These are phyloP conservation scores for Colletotrichum navitas DNA, from an alignment of 2,329 filamentous ascomycete species.

Conservation along the genomic window DNA sequence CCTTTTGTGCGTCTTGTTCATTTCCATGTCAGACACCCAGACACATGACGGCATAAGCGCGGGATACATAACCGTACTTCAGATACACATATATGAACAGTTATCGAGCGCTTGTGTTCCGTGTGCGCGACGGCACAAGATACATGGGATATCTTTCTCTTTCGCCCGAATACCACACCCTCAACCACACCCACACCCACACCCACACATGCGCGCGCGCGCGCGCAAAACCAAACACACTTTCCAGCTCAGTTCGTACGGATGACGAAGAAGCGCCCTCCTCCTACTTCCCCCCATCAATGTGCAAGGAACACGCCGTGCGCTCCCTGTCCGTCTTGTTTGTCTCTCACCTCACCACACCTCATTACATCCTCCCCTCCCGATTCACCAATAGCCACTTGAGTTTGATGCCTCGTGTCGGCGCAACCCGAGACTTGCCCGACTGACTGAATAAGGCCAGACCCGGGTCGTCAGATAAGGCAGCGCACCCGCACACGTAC, in stretches of 20 bases:
- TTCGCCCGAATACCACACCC: neutral
- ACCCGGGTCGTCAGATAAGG: conserved; percentile 8
- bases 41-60: neutral
- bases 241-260: neutral
- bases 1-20: conserved; percentile 18
- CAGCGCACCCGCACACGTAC: neutral
- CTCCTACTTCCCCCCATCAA: neutral
- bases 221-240: neutral
- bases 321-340: conserved; percentile 16
- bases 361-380: conserved; percentile 5
- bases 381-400: conserved; percentile 22
- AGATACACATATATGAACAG: conserved; percentile 4
- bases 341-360: conserved; percentile 34
- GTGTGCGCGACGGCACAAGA: neutral
- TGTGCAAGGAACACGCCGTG: conserved; percentile 28
- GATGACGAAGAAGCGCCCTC: conserved; percentile 12
- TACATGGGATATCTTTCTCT: neutral
- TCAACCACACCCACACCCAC: neutral
- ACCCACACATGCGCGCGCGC: neutral
- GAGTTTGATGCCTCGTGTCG: conserved; percentile 28
- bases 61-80: neutral
- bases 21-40: conserved; percentile 4
- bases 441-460: conserved; percentile 7
- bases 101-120: neutral
- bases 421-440: conserved; percentile 12